Evolutionary conservation across 352 stramenopile genomes (phyloP), one percentile per base, ranked within the genome.

Genomic region (Globisporangium okanoganense): DNA sequence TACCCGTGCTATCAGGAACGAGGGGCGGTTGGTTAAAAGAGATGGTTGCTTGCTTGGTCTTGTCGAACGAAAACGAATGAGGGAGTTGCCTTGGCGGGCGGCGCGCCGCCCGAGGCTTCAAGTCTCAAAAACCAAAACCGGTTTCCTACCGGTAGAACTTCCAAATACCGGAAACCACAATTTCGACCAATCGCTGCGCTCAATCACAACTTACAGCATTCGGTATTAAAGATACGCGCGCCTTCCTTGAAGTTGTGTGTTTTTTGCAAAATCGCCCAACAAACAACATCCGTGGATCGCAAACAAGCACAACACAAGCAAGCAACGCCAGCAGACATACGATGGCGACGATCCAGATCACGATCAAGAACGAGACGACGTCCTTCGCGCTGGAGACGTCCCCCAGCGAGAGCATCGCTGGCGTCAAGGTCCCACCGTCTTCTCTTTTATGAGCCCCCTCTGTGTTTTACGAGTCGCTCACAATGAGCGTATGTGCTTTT

Each of bases 301-400:
- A n/a, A 33, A 35, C 29, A 54, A 7, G 33, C n/a, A 1, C 29
- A 18, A 24, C 18, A 14, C 18, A 41, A 29, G 10, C 29, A 38
- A 41, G 22, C 38, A 9, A 13, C n/a, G 4, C 36, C 16, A 29
- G 18, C 20, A 40, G 20, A n/a, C 18, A 10, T 25, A 58, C 41
- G 49, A 58, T 57, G 41, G 56, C 79, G 63, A 81, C 75, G 56
- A 90, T 95, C 54, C 88, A 81, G 66, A 70, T 95, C 53, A 85
- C 72, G 29, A 82, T 95, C 57, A 93, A 92, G 78, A 94, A 83
- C 68, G 86, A 95, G 57, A 62, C 64, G 24, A 75, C 78, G 54
- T 67, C 84, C 25, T 83, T 95, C 54, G 70, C 67, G 61, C 68
- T 94, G 22, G 79, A 95, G 40, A 90, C 85, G 53, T 68, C 70